Evolutionary conservation across 495 filamentous ascomycete species (phyloP).

Genomic region (Lophiotrema nucula): DNA sequence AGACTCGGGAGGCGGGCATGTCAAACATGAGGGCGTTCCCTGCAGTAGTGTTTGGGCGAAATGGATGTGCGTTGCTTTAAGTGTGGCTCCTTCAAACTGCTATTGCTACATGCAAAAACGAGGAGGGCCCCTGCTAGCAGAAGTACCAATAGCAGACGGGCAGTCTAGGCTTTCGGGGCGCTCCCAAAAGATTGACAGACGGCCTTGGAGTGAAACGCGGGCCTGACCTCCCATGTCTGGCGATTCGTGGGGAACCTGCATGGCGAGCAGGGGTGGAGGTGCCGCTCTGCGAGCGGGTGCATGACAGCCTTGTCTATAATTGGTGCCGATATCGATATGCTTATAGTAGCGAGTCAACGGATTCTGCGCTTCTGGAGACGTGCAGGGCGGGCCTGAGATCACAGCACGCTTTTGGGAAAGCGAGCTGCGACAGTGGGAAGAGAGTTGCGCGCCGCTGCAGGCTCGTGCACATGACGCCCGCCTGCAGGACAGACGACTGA

Average conservation of each 20-base stretch:
- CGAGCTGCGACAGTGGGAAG: background rate
- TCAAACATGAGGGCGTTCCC: slow-evolving; percentile 37
- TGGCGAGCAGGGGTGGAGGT: slow-evolving; percentile 18
- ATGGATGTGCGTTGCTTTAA: slow-evolving; percentile 34
- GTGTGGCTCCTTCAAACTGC: slow-evolving; percentile 36
- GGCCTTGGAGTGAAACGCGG: slow-evolving; percentile 32
- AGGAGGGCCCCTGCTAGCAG: slow-evolving; percentile 18
- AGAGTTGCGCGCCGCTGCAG: slow-evolving; percentile 4
- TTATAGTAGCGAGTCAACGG: slow-evolving; percentile 26
- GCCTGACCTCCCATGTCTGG: slow-evolving; percentile 33
- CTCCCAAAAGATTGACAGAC: slow-evolving; percentile 29
- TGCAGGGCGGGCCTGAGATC: too few relatives aligned
- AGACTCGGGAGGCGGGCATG: slow-evolving; percentile 38
- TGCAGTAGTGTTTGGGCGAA: slow-evolving; percentile 31
- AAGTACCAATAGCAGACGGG: slow-evolving; percentile 34
- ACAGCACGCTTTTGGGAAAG: slow-evolving; percentile 5
- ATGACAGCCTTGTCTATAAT: slow-evolving; percentile 26
- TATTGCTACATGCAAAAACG: slow-evolving; percentile 35
- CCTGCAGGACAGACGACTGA: slow-evolving; percentile 10
- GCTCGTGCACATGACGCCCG: slow-evolving; percentile 14
- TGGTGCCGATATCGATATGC: slow-evolving; percentile 28
- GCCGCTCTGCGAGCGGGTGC: slow-evolving; percentile 21
- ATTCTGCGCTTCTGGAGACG: background rate
- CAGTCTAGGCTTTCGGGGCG: slow-evolving; percentile 34
- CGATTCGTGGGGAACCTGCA: slow-evolving; percentile 38